phyloP scores from a whole-genome alignment of 441 rosid species.

The Bocquillonia castaneifolia region DNA sequence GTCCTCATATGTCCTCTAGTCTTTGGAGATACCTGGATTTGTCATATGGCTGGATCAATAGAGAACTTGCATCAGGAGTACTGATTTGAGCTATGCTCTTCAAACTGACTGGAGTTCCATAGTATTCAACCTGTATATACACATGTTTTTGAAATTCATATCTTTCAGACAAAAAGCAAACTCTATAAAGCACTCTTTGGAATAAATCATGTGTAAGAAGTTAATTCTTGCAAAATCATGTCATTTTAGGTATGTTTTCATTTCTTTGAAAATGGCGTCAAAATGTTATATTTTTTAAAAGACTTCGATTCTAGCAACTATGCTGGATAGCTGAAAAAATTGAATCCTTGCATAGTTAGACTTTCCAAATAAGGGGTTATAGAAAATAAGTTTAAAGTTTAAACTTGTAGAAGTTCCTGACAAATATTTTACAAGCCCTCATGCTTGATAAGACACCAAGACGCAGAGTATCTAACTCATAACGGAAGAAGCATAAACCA shows the following conservation, averaged over 20 bases:
- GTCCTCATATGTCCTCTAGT: neutral
- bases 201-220: too few species aligned
- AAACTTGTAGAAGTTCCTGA: too few species aligned
- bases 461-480: neutral
- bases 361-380: too few species aligned
- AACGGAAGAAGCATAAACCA: neutral
- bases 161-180: slow-evolving; percentile 5
- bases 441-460: neutral
- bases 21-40: slow-evolving; percentile 63
- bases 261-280: too few species aligned
- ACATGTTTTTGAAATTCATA: neutral
- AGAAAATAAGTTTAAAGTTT: too few species aligned
- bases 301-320: too few species aligned
- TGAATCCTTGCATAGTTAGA: too few species aligned
- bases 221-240: too few species aligned
- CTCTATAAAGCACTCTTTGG: too few species aligned
- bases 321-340: too few species aligned
- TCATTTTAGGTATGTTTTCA: too few species aligned
- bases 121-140: slow-evolving; percentile 68
- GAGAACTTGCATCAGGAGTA: slow-evolving; percentile 82
- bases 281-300: too few species aligned
- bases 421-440: neutral
- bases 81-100: slow-evolving; percentile 91
- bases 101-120: slow-evolving; percentile 86
- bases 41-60: slow-evolving; percentile 85